Base-by-base conservation (phyloP, 805 yeast genomes). In the Maudiozyma barnettii region DNA sequence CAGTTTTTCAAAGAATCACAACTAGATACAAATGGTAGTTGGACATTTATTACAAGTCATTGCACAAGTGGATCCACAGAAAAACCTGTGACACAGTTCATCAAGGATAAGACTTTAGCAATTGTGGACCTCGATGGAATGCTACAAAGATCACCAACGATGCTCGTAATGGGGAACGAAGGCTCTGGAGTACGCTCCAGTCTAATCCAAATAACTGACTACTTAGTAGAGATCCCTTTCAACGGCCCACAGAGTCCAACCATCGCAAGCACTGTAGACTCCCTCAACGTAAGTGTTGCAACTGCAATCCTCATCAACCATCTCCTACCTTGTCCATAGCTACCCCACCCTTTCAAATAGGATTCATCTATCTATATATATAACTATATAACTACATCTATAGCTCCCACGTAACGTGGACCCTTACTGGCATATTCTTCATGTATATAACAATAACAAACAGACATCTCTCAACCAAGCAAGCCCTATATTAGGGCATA, bases 261-360 rank as follows among this genome's bases (percentile, higher is more conserved):
- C n/a, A 26, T 26, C n/a, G 18, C 22, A 12, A 16, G n/a, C 21
- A 18, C 22, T 10, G 81, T 89, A 36, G 96, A 88, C 59, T 84
- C 95, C 29, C 68, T 89, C 58, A 89, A 89, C 60, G 97, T 87
- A 30, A 85, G 93, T 59, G 96, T 89, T 8, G 96, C 97, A 1
- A 76, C 90, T 1, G 93, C 90, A 1, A 58, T 89, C 26, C 59
- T 89, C 43, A 66, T 87, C 7, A 63, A 59, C 47, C 59, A 56
- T 45, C 48, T 66, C 10, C 42, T 61, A 4, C 46, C 49, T 23
- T 23, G 31, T 14, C 26, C 33, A 33, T 45, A 26, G 30, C 30
- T 26, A n/a, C 30, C 2, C 8, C 30, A 9, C 10, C 30, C 8
- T 26, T 26, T 26, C 26, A 23, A 9, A 26, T 26, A 26, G 10